Base-by-base conservation (phyloP, 139 green algal species). In the Chlamydomonas schloesseri region DNA sequence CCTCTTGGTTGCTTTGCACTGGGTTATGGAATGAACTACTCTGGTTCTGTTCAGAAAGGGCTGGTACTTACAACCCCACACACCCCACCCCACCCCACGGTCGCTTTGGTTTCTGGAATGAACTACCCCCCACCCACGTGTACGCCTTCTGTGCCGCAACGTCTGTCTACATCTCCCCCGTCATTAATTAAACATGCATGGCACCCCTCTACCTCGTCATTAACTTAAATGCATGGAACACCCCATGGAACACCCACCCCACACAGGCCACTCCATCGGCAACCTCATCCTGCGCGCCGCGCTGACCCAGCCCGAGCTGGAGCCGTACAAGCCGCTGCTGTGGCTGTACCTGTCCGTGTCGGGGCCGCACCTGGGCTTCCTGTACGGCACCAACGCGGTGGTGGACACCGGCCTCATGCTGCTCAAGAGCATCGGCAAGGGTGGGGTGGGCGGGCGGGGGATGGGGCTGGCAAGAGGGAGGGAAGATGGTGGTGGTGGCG, bases 241-340 rank as follows among this genome's bases (percentile, higher is more conserved):
- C 24, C 28, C 62, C 26, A 4, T 18, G 11, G 20, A 34, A 34
- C 62, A 8, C 24, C 42, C 42, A 50, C 42, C 67, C 57, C 34
- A 93, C 77, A 86, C 95, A 71, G 94, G 92, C 1, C 93, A 96
- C 81, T 96, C 93, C 67, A 91, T 97, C 57, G 94, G 94, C 31
- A 96, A 94, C 76, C 73, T 97, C 53, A 94, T 96, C 84, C 85
- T 96, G 21, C 86, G 94, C 24, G 86, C 92, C 18, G 92, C 93
- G 31, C 88, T 97, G 28, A 91, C 85, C 21, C 62, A 81, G 53
- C 80, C 88, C 20, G 47, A 80, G 74, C 75, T 96, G 78, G 31
- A 73, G 85, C 82, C 87, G 0, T 94, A 88, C 84, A 81, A 89
- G 62, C 73, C 33, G 8, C 62, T 89, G 33, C 83, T 97, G 77